Evolutionary conservation across 2,329 filamentous ascomycete genomes (phyloP), one percentile per base, ranked within the genome.

Genomic region (Fusarium napiforme): DNA sequence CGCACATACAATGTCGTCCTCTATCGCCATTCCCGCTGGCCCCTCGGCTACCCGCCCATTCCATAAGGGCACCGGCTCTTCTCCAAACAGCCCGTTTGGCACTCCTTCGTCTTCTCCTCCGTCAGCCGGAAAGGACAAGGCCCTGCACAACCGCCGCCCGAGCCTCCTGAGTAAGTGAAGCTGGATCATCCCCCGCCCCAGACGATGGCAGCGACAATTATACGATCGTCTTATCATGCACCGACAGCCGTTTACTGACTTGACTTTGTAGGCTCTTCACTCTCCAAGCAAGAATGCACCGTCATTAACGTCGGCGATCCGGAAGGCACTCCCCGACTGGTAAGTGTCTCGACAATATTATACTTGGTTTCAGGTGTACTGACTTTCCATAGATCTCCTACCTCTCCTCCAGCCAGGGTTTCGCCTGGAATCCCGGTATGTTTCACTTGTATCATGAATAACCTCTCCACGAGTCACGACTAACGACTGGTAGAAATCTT

Each of bases 401-500:
- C 80, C 89, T 95, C 57, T 91, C 93, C 69, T 92, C 91, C 10
- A 93, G 91, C 78, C 93, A 96, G 82, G 93, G 93, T 64, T 96
- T 94, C 79, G 90, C 91, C 69, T 96, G 93, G 93, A 95, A 95
- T 81, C 93, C 93, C 81, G 91, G 91, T 92, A 84, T 59, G 82
- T 75, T 30, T 26, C 23, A 11, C 42, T 45, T 34, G 30, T 46
- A 52, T 53, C 45, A 45, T 58, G n/a, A 45, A 42, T 43, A 23
- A 26, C 19, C 42, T 19, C 36, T 28, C 30, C 16, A 11, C 30
- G 12, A 26, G 49, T 10, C n/a, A 63, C 75, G 37, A 73, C 69
- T 62, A 36, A 65, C 34, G n/a, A 5, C 12, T 23, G 61, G 30
- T 72, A 92, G 93, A 95, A 80, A 93, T 95, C 81, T 95, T 95